phyloP scores from a whole-genome alignment of 257 asterid species.

The Oldenlandia corymbosa region DNA sequence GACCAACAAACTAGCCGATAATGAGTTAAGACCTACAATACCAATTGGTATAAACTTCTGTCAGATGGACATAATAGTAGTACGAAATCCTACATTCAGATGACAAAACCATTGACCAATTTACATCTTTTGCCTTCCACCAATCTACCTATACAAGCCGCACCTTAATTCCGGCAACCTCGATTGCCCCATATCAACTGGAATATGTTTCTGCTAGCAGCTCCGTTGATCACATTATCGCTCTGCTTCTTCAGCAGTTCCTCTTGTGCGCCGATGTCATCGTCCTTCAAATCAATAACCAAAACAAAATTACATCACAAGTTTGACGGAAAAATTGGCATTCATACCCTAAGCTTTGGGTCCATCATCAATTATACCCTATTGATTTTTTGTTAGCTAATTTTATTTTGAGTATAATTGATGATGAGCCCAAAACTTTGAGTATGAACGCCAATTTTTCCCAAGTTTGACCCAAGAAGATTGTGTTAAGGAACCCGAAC shows the following conservation, averaged over 20 bases:
- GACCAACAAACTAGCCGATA: too few species aligned
- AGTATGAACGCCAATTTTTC: too few species aligned
- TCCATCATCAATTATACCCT: too few species aligned
- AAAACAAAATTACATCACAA: background rate
- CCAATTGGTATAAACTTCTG: too few species aligned
- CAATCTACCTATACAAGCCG: background rate
- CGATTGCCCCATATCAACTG: constrained; percentile 72
- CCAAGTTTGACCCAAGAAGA: too few species aligned
- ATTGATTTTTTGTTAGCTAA: too few species aligned
- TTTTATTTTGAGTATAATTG: too few species aligned
- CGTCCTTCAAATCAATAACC: constrained; percentile 43
- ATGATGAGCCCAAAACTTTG: too few species aligned
- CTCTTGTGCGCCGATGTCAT: constrained; percentile 66
- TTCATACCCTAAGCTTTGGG: too few species aligned
- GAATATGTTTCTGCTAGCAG: constrained; percentile 87
- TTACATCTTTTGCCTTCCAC: background rate
- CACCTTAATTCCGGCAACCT: background rate
- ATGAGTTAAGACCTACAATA: background rate
- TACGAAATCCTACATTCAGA: background rate
- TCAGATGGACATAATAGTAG: background rate
- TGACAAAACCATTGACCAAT: background rate
- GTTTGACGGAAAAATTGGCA: too few species aligned
- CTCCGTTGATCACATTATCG: constrained; percentile 51
- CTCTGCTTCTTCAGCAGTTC: constrained; percentile 88
- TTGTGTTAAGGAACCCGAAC: too few species aligned